Evolutionary conservation across 169 alveolate species (phyloP).

Genomic region (Pseudocohnilembus persalinus): DNA sequence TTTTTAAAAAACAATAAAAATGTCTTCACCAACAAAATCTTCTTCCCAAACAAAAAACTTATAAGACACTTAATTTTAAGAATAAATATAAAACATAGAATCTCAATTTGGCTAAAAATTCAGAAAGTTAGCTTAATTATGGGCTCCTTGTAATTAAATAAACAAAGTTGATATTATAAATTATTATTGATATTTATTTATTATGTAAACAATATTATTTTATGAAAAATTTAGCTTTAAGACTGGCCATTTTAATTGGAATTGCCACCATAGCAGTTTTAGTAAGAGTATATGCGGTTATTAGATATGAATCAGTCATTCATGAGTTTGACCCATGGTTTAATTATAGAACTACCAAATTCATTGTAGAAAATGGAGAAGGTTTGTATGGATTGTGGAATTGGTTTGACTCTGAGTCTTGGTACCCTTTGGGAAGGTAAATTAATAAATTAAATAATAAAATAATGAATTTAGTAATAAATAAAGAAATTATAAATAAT

Average conservation of each 20-base stretch:
- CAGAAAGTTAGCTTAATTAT: neutral
- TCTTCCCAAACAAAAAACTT: too few species aligned
- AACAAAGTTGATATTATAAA: too few species aligned
- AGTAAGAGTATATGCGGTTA: conserved; percentile 95
- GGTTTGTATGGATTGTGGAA: conserved; percentile 96
- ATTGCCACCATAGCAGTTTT: conserved; percentile 65
- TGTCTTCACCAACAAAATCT: too few species aligned
- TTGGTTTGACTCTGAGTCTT: conserved; percentile 96
- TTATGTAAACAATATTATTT: too few species aligned
- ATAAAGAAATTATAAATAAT: too few species aligned
- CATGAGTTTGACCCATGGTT: conserved; percentile 99
- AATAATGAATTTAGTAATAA: too few species aligned
- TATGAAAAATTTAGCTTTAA: conserved; percentile 9
- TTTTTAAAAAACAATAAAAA: too few species aligned
- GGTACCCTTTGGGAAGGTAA: conserved; percentile 98
- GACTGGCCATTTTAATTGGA: conserved; percentile 42
- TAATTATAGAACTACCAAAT: conserved; percentile 95
- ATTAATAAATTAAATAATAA: too few species aligned
- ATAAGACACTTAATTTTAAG: neutral
- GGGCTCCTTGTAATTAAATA: neutral
- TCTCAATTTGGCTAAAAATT: too few species aligned
- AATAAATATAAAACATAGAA: neutral
- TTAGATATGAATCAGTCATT: conserved; percentile 95
- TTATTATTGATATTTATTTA: too few species aligned
- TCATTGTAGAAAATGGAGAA: conserved; percentile 82